Evolutionary conservation across 164 flowering plant genomes (phyloP).

Genomic region (Vitis amurensis): DNA sequence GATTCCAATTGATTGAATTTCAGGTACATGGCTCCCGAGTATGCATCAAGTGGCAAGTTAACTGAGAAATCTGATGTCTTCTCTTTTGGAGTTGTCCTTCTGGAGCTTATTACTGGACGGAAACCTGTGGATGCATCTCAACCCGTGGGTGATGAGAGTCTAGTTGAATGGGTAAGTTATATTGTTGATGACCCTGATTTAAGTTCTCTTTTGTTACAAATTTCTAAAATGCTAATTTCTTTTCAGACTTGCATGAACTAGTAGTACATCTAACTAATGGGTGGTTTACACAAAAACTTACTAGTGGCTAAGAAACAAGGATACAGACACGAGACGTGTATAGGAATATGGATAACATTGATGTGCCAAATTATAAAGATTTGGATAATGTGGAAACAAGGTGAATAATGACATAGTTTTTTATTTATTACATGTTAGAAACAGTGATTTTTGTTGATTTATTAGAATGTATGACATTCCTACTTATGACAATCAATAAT

Average conservation of each 20-base stretch:
- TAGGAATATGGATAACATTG: too few species aligned
- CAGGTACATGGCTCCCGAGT: slow-evolving; percentile 88
- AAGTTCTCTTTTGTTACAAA: neutral
- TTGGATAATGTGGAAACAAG: too few species aligned
- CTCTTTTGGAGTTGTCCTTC: slow-evolving; percentile 80
- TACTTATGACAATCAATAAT: too few species aligned
- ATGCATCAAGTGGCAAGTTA: slow-evolving; percentile 78
- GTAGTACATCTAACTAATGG: neutral
- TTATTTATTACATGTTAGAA: too few species aligned
- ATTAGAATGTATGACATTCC: too few species aligned
- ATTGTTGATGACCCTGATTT: slow-evolving; percentile 6
- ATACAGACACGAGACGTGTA: too few species aligned
- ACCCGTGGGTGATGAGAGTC: slow-evolving; percentile 74
- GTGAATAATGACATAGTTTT: too few species aligned
- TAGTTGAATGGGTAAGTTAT: slow-evolving; percentile 75
- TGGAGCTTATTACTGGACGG: slow-evolving; percentile 80
- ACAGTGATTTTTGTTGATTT: too few species aligned
- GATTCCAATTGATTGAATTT: slow-evolving; percentile 12
- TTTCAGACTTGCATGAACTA: neutral
- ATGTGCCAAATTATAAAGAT: too few species aligned
- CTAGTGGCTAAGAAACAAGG: too few species aligned
- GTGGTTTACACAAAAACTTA: too few species aligned
- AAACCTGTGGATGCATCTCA: slow-evolving; percentile 81
- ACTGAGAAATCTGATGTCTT: slow-evolving; percentile 83
- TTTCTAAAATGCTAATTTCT: neutral